Base-by-base conservation (phyloP, 2,329 filamentous ascomycete species). In the Monosporascus sp. region DNA sequence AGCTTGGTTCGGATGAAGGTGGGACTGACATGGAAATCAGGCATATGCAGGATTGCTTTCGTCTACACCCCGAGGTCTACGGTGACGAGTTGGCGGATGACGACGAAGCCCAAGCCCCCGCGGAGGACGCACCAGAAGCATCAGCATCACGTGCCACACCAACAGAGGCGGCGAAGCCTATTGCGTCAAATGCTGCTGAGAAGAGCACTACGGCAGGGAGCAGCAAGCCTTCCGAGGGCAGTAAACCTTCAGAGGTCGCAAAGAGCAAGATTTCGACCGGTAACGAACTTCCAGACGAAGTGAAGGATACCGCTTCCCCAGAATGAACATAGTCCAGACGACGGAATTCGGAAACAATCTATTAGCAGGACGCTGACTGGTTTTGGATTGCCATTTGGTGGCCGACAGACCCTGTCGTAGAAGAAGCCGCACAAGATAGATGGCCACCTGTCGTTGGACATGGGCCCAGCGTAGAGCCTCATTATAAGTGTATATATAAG, bases 31-130 rank as follows among this genome's bases (percentile, higher is more conserved):
- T 31, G 18, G 51, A 22, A 53, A 64, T 20, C 62, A 96, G 92
- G 80, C 85, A 81, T 64, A 99, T 99, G 94, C 94, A 97, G 76
- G 87, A 93, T 65, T 99, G 94, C 78, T 99, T 99, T 81, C 84
- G 91, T 62, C 76, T 85, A 69, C 89, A 97, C 71, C 94, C 94
- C 20, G 94, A 97, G 44, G 80, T 97, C 55, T 99, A 99, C 72
- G 92, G 91, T 55, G 82, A 88, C 44, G 93, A 97, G 70, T 78
- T 97, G 18, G 86, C 88, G 36, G 88, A 91, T 47, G 91, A 95
- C 49, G 83, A 84, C 22, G n/a, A 27, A 17, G 42, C 42, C 5
- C 42, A 44, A 20, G n/a, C 20, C n/a, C 42, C 42, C 14, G 25
- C 41, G n/a, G 41, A 44, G 41, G 41, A 20, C 22, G 14, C 42